Evolutionary conservation across 257 asterid genomes (phyloP).

Genomic region (Verbena officinalis): DNA sequence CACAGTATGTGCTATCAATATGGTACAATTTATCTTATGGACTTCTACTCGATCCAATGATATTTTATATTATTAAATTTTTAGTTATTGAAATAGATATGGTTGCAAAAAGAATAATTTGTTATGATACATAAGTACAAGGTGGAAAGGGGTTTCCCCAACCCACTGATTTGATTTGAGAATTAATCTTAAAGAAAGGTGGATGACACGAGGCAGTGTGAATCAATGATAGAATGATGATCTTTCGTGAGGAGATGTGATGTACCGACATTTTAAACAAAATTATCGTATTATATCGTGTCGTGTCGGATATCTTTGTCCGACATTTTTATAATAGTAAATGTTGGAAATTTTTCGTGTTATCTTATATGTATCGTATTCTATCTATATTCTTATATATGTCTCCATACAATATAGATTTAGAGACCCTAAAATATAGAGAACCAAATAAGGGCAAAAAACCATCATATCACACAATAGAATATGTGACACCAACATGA

Average conservation of each 20-base stretch:
- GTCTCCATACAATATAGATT: too few species aligned
- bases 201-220: conserved; percentile 30
- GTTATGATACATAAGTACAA: conserved; percentile 25
- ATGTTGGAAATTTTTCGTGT: too few species aligned
- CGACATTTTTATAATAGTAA: too few species aligned
- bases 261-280: too few species aligned
- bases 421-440: not conserved
- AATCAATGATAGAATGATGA: conserved; percentile 38
- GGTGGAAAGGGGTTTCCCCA: conserved; percentile 27
- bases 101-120: conserved; percentile 17
- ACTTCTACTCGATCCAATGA: not conserved
- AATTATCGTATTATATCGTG: too few species aligned
- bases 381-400: too few species aligned
- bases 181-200: conserved; percentile 4
- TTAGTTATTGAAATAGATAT: not conserved
- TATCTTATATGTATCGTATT: too few species aligned
- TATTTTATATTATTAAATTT: not conserved
- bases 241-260: not conserved
- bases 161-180: conserved; percentile 29
- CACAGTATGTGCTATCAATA: not conserved
- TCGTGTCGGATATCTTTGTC: too few species aligned
- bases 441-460: conserved; percentile 37
- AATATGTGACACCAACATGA: conserved; percentile 28
- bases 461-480: conserved; percentile 33
- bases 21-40: not conserved